Evolutionary conservation across 805 yeast species (phyloP), one percentile per base, ranked within the genome.

Genomic region (Candida krabiensis): DNA sequence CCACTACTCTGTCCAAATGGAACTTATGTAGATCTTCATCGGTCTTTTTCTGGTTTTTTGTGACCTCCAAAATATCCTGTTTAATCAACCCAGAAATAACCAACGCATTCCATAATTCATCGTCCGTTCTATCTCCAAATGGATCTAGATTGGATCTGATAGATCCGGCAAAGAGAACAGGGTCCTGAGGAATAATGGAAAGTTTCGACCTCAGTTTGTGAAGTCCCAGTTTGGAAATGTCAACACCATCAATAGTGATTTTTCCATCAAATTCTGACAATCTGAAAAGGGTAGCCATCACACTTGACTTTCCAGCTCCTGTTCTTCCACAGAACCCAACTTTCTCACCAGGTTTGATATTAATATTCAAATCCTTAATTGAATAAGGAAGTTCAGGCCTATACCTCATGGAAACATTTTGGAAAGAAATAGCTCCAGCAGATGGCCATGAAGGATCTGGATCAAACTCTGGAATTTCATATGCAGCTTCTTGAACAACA

Each of bases 301-400:
- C 74, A 6, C 84, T 73, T 2, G 81, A 66, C 60, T 80, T 80
- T 38, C 96, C 96, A 5, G 95, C 93, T 52, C 96, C 96, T 0
- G 96, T 86, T 58, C 96, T 74, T 27, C 96, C 96, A 67, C 91
- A 84, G 40, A 86, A 77, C 34, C 95, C 96, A 49, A 87, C 70
- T 53, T 81, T 83, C 56, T 85, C 85, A 13, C 74, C 69, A 0
- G 81, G 72, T 6, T 67, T 56, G 23, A 84, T 66, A 4, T 40
- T 61, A 50, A 71, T 53, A 27, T 47, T 58, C 40, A 80, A 49
- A 41, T 70, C 49, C 37, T 73, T 74, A 53, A 80, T 64, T 3
- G 78, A 84, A 28, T 73, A 61, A 7, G 86, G 86, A 37, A 80
- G 64, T 0, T 75, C 83, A 1, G 75, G 78, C 60, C 86, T 73